Percentiles rank a stretch among this genome's conserved stretches.
These are phyloP conservation scores for Tieghemostelium lacteum DNA, from an alignment of 78 protist genomes.

Conservation along the genomic window DNA sequence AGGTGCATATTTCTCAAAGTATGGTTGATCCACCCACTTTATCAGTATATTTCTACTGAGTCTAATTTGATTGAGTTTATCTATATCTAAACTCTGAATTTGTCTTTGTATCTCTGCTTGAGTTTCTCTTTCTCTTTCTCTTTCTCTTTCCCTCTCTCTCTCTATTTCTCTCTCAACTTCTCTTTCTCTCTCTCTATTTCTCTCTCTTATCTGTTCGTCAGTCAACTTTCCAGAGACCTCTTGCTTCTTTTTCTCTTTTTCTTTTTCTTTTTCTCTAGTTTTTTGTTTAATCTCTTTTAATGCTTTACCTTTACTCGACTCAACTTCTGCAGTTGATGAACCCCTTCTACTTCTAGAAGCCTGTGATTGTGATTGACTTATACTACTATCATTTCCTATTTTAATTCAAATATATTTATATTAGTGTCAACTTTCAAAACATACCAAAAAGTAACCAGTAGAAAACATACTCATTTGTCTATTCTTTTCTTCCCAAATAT, in stretches of 20 bases:
- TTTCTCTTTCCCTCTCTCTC: background rate
- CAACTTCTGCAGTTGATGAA: constrained; percentile 27
- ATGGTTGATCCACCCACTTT: constrained; percentile 76
- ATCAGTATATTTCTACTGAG: constrained; percentile 62
- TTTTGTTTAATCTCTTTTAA: constrained; percentile 40
- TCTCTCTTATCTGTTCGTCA: background rate
- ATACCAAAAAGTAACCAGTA: too few relatives aligned
- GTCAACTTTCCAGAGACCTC: background rate
- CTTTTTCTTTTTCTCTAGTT: constrained; percentile 28
- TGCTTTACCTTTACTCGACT: constrained; percentile 8
- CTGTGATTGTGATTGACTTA: background rate
- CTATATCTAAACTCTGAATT: background rate
- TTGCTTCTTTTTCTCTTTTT: background rate
- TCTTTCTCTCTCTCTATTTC: constrained; percentile 3
- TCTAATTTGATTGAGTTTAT: constrained; percentile 27
- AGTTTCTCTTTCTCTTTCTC: constrained; percentile 26
- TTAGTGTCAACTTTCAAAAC: too few relatives aligned
- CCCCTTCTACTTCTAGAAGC: background rate
- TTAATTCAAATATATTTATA: too few relatives aligned
- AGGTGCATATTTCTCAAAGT: constrained; percentile 51
- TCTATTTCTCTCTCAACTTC: constrained; percentile 20
- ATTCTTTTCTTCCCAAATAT: constrained; percentile 35
- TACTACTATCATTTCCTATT: background rate
- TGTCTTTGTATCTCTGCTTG: constrained; percentile 13
- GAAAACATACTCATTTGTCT: too few relatives aligned